Percentiles rank a stretch among this genome's conserved stretches.
phyloP scores from a whole-genome alignment of 2,329 filamentous ascomycete species.

The Aspergillus cejpii region DNA sequence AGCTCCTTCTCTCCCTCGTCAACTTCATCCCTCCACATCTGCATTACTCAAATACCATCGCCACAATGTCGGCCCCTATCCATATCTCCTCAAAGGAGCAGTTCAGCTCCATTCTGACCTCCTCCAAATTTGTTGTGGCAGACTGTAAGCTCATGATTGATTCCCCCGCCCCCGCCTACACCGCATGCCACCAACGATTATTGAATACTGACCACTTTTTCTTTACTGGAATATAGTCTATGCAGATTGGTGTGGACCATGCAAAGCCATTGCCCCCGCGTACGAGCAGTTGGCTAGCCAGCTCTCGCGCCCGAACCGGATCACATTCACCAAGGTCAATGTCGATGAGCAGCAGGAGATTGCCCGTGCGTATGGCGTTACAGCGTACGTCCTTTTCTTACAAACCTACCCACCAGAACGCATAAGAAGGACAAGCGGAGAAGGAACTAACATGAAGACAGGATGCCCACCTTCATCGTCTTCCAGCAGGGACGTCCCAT shows the following conservation, averaged over 20 bases:
- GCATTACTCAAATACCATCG: constrained; percentile 11
- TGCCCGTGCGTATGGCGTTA: constrained; percentile 64
- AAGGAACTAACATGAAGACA: constrained; percentile 20
- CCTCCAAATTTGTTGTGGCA: constrained; percentile 72
- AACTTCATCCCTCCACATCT: constrained; percentile 14
- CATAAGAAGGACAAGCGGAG: background rate
- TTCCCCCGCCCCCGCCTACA: constrained; percentile 2
- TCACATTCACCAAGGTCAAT: constrained; percentile 85
- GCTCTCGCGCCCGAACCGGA: constrained; percentile 62
- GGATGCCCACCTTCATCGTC: constrained; percentile 87
- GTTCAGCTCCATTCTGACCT: constrained; percentile 61
- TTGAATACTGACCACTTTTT: constrained; percentile 9
- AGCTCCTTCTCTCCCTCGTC: constrained; percentile 10
- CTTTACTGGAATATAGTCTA: constrained; percentile 56
- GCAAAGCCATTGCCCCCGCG: constrained; percentile 73
- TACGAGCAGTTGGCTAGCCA: constrained; percentile 69
- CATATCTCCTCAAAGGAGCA: constrained; percentile 60
- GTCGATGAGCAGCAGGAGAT: constrained; percentile 70
- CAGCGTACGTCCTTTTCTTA: constrained; percentile 45
- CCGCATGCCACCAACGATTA: no score
- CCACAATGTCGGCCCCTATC: constrained; percentile 40
- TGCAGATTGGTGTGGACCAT: constrained; percentile 78
- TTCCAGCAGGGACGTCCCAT: constrained; percentile 65
- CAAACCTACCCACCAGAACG: background rate
- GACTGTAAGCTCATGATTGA: constrained; percentile 62